Base-by-base conservation (phyloP, 164 flowering plant species). In the Santalum album region DNA sequence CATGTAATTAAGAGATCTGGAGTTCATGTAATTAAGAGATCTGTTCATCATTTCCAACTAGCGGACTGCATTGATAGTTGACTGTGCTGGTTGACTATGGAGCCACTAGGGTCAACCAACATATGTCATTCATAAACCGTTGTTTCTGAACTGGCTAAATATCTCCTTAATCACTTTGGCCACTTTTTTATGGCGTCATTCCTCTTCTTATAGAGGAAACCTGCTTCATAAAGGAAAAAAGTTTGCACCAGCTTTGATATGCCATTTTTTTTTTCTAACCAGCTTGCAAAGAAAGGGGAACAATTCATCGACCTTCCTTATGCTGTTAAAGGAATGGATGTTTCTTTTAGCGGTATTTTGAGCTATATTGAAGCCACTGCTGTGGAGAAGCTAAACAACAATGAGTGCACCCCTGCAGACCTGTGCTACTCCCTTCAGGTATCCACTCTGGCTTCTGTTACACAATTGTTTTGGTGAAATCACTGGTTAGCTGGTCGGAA, bases 251-350 rank as follows among this genome's bases (percentile, higher is more conserved):
- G 2, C 47, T 47, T 27, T 54, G 25, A 3, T 3, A 40, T 56
- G 50, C 16, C 26, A 65, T 36, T 9, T 38, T 20, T 34, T 34
- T 61, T 20, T 53, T 2, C 23, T 44, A 23, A 32, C 21, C 77
- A 92, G 92, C 96, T 88, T 61, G 96, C 98, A 7, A 92, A 86
- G 80, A 84, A 92, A 69, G 98, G 98, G 51, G 78, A 65, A 34
- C 69, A 78, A 55, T 88, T 86, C 65, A 67, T 92, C 34, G 98
- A 92, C 39, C 69, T 92, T 53, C 98, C 98, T 17, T 92, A 92
- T 72, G 96, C 68, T 73, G 96, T 91, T 29, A 91, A 91, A 71
- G 96, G 96, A 56, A 91, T 88, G 96, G 98, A 91, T 74, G 96
- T 88, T 24, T 88, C 98, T 19, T 92, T 92, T 57, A 92, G 96